Evolutionary conservation across 768 basidiomycete species (phyloP), one percentile per base, ranked within the genome.

Genomic region (Lyophyllum decastes): DNA sequence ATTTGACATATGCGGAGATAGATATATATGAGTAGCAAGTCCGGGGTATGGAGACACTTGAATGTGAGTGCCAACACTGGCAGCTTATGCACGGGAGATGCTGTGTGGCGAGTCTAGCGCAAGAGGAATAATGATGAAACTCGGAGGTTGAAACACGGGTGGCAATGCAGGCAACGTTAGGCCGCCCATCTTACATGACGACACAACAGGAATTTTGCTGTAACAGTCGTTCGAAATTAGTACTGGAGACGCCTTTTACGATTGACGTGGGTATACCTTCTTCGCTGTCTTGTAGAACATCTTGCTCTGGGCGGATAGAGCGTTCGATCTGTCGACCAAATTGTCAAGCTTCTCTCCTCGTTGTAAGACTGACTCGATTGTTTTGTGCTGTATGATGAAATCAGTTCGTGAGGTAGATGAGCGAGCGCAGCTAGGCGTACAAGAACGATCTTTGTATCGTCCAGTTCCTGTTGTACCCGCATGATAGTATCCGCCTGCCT

Each of bases 241-340:
- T 26, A 19, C 6, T 52, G 26, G 4, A 45, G 24, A 12, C n/a
- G 21, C 30, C n/a, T 49, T 35, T 49, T 24, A 38, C 14, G 50
- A 21, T 38, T 50, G 19, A 27, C 49, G 19, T 11, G 6, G 2
- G 67, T 82, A 51, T 54, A 94, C 95, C 90, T 95, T 96, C 90
- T 98, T 98, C 2, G 96, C 94, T 8, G 95, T 97, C 89, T 98
- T 97, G 80, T 98, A 98, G 72, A 99, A 99, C 89, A 93, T 91
- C 86, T 98, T 98, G 76, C 87, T 93, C 76, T 95, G 93, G 16
- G 85, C 78, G 38, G 94, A 93, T 54, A 98, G 74, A 33, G 89
- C 88, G 68, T 92, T 88, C 55, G 95, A 97, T 38, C 95, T 85
- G 66, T 98, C 95, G 12, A 98, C 96, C 9, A 98, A 79, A 71